Conservation (phyloP, 441 rosid species). For the Raphanus hybrid region DNA sequence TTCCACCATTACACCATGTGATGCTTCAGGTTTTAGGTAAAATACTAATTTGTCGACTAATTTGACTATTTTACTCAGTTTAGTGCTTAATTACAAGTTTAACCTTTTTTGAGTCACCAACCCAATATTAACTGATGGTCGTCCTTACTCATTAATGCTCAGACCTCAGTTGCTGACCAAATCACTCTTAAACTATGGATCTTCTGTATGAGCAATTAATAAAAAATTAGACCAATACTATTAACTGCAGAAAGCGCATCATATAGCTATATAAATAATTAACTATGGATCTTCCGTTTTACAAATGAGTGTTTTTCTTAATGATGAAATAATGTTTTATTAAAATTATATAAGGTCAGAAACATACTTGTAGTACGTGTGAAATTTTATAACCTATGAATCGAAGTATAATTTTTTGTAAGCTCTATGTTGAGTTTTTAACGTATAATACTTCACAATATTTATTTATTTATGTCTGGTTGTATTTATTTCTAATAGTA, state of each 20-base stretch:
- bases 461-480: not conserved
- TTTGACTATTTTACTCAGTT: constrained; percentile 32
- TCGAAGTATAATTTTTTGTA: not conserved
- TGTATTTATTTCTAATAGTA: not conserved
- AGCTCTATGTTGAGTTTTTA: not conserved
- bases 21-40: constrained; percentile 10
- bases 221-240: too few species aligned
- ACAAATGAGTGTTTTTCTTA: too few species aligned
- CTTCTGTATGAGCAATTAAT: too few species aligned
- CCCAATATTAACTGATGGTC: constrained; percentile 34
- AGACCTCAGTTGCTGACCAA: too few species aligned
- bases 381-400: not conserved
- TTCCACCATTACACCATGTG: not conserved
- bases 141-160: too few species aligned
- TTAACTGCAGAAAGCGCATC: too few species aligned
- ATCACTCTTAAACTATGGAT: too few species aligned
- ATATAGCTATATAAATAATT: too few species aligned
- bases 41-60: constrained; percentile 35
- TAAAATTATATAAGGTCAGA: not conserved
- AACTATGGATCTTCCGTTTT: too few species aligned
- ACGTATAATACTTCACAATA: not conserved
- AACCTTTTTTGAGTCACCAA: constrained; percentile 27
- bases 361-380: not conserved
- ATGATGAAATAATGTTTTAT: too few species aligned
- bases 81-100: not conserved